Base-by-base conservation (phyloP, 2,329 filamentous ascomycete species). In the Trichoderma aggressivum region DNA sequence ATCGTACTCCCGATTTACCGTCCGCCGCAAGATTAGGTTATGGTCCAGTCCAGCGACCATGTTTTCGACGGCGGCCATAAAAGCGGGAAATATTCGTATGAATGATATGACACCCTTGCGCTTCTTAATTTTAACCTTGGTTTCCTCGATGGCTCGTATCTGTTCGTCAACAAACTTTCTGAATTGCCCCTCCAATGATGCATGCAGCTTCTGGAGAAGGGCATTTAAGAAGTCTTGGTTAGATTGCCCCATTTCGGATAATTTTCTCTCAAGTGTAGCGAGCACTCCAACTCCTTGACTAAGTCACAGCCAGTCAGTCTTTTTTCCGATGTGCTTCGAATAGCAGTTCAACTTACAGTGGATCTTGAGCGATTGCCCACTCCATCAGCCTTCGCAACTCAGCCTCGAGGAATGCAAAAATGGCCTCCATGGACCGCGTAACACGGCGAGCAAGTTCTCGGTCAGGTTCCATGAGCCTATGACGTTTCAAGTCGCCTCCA, bases 111-210 rank as follows among this genome's bases (percentile, higher is more conserved):
- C 93, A 12, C 96, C 95, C 83, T 97, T 98, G 75, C 96, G 92
- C 85, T 98, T 98, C 85, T 97, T 98, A 82, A 98, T 94, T 85
- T 98, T 98, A 80, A 99, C 95, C 82, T 98, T 98, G 50, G 94
- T 98, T 73, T 98, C 96, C 82, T 98, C 96, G 74, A 98, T 97
- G 6, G 94, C 94, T 30, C 93, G 92, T 72, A 98, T 92, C 80
- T 99, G 96, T 74, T 97, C 94, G 75, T 98, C 95, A 10, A 98
- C 90, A 76, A 98, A 98, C 73, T 93, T 94, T 73, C 87, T 90
- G 83, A 97, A 98, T 3, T 93, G 88, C 3, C 88, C 87, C 75
- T 92, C 89, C 21, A 98, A 85, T 55, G 88, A 88, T 70, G 89
- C 87, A 75, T 96, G 93, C 11, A 97, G 84, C 77, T 93, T 94